phyloP scores from a whole-genome alignment of 1,139 yeast species.

The Yamadazyma pseudoaaseri region DNA sequence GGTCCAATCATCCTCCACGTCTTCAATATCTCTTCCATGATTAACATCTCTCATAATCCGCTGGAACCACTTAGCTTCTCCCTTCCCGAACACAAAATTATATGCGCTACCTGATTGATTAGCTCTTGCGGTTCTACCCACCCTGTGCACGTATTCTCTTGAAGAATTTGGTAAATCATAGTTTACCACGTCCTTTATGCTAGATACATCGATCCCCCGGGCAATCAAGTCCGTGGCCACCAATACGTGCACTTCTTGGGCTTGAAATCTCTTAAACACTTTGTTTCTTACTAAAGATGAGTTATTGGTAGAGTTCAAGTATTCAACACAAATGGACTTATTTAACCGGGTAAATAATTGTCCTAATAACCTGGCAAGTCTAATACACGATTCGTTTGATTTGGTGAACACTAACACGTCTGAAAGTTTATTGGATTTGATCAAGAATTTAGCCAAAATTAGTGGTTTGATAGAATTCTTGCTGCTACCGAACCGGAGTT shows the following conservation, averaged over 20 bases:
- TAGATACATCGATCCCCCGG: constrained; percentile 83
- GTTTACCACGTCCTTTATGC: constrained; percentile 75
- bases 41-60: constrained; percentile 47
- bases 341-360: constrained; percentile 37
- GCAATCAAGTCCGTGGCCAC: constrained; percentile 93
- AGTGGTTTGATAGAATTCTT: constrained; percentile 72
- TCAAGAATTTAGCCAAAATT: constrained; percentile 56
- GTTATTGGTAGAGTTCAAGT: constrained; percentile 52
- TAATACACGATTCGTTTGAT: constrained; percentile 82
- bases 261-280: constrained; percentile 56
- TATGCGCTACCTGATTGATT: constrained; percentile 72
- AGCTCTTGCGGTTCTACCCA: constrained; percentile 97
- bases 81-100: constrained; percentile 68
- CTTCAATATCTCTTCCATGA: constrained; percentile 23
- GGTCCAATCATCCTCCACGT: constrained; percentile 20
- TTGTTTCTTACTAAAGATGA: constrained; percentile 40
- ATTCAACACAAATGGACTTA: constrained; percentile 21
- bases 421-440: constrained; percentile 24
- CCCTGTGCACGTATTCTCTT: constrained; percentile 91
- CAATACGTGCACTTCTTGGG: constrained; percentile 50
- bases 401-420: constrained; percentile 70
- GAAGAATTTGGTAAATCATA: constrained; percentile 89
- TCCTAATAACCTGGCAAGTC: constrained; percentile 62
- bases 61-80: constrained; percentile 69
- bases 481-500: constrained; percentile 51